phyloP scores from a whole-genome alignment of 345 rosid genomes.

The Noccaea caerulescens region DNA sequence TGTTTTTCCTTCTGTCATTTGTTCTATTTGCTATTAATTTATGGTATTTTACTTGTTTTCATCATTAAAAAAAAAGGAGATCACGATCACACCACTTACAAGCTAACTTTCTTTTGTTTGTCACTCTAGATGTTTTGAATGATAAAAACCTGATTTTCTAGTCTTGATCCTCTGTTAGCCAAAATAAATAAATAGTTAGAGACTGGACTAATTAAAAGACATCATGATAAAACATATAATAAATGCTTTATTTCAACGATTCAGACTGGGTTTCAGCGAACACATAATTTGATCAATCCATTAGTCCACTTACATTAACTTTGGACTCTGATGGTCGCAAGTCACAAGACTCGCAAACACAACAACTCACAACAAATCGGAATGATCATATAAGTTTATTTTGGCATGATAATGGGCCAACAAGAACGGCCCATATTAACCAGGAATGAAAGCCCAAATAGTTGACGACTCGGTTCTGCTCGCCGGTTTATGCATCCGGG shows the following conservation, averaged over 20 bases:
- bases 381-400: not conserved
- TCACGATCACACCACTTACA: not conserved
- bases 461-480: conserved; percentile 14
- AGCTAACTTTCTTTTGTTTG: not conserved
- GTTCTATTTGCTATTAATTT: not conserved
- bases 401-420: not conserved
- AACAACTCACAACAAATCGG: not conserved
- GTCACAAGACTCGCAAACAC: not conserved
- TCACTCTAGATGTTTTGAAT: not conserved
- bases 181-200: not conserved
- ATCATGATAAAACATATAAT: not conserved
- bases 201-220: not conserved
- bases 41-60: not conserved
- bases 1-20: not conserved
- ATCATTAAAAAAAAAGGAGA: too few relatives aligned
- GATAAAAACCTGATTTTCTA: not conserved
- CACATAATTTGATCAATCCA: not conserved
- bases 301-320: not conserved
- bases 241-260: not conserved
- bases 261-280: not conserved
- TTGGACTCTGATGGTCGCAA: too few relatives aligned
- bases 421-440: not conserved
- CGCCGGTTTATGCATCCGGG: conserved; percentile 20
- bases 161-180: not conserved
- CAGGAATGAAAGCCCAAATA: conserved; percentile 20